These are phyloP conservation scores for Cladophialophora immunda DNA, from an alignment of 2,329 filamentous ascomycete species.

Conservation along the genomic window DNA sequence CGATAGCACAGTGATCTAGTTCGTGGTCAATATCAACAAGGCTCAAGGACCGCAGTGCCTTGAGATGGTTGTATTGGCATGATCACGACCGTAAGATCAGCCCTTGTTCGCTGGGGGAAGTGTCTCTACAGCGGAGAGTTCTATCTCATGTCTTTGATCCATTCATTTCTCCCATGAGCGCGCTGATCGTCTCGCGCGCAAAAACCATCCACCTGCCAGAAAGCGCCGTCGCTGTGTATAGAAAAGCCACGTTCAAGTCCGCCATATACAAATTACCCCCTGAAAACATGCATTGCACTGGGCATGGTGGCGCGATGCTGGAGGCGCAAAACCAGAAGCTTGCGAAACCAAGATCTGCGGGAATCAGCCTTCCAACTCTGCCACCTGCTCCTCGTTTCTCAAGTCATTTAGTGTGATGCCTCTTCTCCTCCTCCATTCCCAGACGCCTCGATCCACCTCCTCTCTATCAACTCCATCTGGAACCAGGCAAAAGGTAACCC, in stretches of 20 bases:
- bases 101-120: too few species aligned
- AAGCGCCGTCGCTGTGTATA: neutral
- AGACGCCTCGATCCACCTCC: slow-evolving; percentile 81
- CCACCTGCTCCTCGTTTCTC: neutral
- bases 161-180: neutral
- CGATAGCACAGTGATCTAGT: too few species aligned
- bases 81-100: too few species aligned
- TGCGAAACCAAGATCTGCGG: neutral
- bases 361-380: slow-evolving; percentile 11
- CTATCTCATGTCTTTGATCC: neutral
- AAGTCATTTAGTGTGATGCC: slow-evolving; percentile 52
- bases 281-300: neutral
- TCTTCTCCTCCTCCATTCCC: slow-evolving; percentile 79
- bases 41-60: too few species aligned
- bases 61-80: too few species aligned
- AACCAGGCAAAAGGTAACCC: slow-evolving; percentile 85
- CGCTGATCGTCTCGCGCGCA: neutral
- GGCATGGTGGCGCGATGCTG: neutral
- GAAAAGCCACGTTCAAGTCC: neutral
- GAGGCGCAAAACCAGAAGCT: neutral
- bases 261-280: neutral
- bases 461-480: slow-evolving; percentile 77
- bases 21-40: too few species aligned
- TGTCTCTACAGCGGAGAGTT: neutral
- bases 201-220: neutral